Base-by-base conservation (phyloP, 108 stramenopile genomes). In the Cyclotella baltica region DNA sequence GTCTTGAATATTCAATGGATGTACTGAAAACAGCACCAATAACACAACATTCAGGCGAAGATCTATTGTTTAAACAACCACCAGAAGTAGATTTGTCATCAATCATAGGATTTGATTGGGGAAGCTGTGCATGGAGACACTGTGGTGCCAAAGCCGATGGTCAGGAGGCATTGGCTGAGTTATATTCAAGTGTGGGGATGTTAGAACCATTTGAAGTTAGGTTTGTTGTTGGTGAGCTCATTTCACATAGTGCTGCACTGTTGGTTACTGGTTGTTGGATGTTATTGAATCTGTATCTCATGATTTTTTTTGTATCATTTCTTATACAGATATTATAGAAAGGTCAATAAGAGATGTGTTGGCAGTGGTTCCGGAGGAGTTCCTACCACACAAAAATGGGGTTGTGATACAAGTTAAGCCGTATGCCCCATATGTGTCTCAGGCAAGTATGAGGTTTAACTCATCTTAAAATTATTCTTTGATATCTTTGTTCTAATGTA, bases 121-220 rank as follows among this genome's bases (percentile, higher is more conserved):
- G 90, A 27, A 88, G 87, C 63, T 96, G 95, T 75, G 92, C 91
- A 6, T 96, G 95, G 95, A 72, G 90, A 57, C 92, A 92, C 59
- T 96, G 95, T 67, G 92, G 92, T 19, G 91, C 92, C 8, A 83
- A 88, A 36, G 92, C 92, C 31, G 95, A 96, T 85, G 90, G 87
- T 22, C 90, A 92, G 80, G 95, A 96, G 70, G 87, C 95, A 4
- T 40, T 93, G 23, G 91, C 91, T 28, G 95, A 93, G 70, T 70
- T 96, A 37, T 84, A 91, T 55, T 77, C 82, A 64, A 69, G 72
- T 53, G 67, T 92, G 40, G 95, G 95, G 4, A 78, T 96, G 71
- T 64, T 93, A n/a, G 95, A 96, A 75, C 95, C 95, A 29, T 90
- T 85, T 67, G 95, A 96, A 77, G 89, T 90, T 57, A 59, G 83